phyloP scores from a whole-genome alignment of 495 filamentous ascomycete species.

The Hypoxylon subgilvum region DNA sequence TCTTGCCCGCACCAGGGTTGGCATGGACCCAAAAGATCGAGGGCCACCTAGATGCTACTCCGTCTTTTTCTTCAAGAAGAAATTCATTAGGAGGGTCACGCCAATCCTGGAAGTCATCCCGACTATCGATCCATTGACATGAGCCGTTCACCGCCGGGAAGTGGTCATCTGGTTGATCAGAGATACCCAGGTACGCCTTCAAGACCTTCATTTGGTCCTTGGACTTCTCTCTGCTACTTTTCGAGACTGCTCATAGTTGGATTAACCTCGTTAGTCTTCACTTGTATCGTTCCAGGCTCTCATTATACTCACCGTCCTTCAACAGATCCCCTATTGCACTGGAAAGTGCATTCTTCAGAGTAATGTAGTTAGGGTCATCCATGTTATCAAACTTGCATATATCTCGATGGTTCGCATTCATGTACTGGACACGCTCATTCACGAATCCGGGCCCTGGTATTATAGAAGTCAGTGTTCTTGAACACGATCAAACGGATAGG shows the following conservation, averaged over 20 bases:
- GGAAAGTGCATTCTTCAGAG: conserved; percentile 5
- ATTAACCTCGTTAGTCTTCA: too few species aligned
- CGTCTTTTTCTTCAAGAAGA: too few species aligned
- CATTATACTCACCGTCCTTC: not conserved
- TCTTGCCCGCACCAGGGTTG: too few species aligned
- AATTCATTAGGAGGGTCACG: conserved; percentile 1
- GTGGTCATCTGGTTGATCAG: not conserved
- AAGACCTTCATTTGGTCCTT: not conserved
- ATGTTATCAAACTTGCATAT: conserved; percentile 22
- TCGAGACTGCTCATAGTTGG: too few species aligned
- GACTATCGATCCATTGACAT: not conserved
- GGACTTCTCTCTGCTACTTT: not conserved
- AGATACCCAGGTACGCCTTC: not conserved
- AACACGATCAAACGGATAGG: too few species aligned
- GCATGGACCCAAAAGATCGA: too few species aligned
- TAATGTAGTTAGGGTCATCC: conserved; percentile 15
- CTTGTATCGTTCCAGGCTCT: too few species aligned
- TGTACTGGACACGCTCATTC: conserved; percentile 37
- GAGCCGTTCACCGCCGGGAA: not conserved
- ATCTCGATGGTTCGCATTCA: conserved; percentile 50
- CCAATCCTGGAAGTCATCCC: conserved; percentile 2
- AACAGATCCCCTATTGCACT: not conserved
- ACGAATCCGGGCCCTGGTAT: conserved; percentile 42
- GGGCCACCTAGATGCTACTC: too few species aligned
- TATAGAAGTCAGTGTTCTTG: not conserved